These are phyloP conservation scores for Vicia sativa DNA, from an alignment of 306 rosid genomes.

Conservation along the genomic window DNA sequence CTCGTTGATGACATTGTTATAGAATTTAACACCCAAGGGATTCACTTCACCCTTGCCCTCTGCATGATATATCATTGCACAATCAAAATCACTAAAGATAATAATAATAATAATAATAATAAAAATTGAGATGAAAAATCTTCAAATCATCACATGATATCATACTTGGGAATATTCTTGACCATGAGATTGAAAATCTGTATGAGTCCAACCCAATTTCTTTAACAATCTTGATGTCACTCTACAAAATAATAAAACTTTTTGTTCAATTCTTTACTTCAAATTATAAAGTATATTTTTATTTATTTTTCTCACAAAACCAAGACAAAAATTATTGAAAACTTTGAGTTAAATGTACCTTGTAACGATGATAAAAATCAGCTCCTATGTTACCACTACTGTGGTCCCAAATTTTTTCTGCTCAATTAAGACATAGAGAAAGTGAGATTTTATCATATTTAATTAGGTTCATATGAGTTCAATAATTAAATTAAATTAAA, in stretches of 20 bases:
- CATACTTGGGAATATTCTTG: constrained; percentile 57
- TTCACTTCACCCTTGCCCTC: constrained; percentile 47
- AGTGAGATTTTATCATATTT: not conserved
- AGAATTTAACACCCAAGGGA: constrained; percentile 50
- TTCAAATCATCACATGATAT: too few relatives aligned
- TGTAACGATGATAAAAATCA: constrained; percentile 48
- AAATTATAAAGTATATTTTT: not conserved
- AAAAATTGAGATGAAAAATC: too few relatives aligned
- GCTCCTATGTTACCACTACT: constrained; percentile 41
- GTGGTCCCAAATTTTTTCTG: constrained; percentile 55
- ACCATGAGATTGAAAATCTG: constrained; percentile 67
- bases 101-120: too few relatives aligned
- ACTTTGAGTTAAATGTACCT: constrained; percentile 35
- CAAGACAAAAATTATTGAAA: not conserved
- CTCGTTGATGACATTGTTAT: constrained; percentile 56
- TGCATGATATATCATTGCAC: constrained; percentile 1
- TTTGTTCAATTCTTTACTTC: not conserved
- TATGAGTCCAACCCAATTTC: constrained; percentile 56
- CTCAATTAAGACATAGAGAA: not conserved
- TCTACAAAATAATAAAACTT: constrained; percentile 28
- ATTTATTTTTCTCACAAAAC: not conserved
- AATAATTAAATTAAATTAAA: not conserved
- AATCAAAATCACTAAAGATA: not conserved
- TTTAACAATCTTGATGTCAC: constrained; percentile 49
- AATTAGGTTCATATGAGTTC: not conserved